Conservation (phyloP, 2,329 filamentous ascomycete species). For the Paracoccidioides lutzii region DNA sequence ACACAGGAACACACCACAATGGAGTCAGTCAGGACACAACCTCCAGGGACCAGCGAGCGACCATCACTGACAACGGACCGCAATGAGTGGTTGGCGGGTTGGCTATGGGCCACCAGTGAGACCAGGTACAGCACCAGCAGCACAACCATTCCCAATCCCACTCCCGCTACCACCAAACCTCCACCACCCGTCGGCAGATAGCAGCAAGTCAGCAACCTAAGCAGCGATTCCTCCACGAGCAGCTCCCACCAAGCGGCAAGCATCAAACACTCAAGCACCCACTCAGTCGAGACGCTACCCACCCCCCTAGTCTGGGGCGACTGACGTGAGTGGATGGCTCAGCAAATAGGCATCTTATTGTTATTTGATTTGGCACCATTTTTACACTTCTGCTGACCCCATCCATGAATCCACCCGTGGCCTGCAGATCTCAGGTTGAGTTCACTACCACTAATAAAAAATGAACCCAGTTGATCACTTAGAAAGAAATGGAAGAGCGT, state of each 20-base stretch:
- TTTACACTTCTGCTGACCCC: too few species aligned
- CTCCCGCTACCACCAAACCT: too few species aligned
- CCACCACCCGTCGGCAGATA: too few species aligned
- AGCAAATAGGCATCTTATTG: background rate
- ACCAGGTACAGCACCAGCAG: background rate
- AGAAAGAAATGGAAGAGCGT: too few species aligned
- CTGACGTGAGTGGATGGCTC: conserved; percentile 1
- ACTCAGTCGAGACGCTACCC: background rate
- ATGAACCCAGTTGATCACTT: background rate
- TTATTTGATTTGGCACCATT: too few species aligned
- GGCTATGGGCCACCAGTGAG: background rate
- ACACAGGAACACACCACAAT: too few species aligned
- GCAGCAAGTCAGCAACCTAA: too few species aligned
- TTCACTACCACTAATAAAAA: too few species aligned
- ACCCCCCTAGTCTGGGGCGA: conserved; percentile 1
- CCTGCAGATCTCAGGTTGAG: too few species aligned
- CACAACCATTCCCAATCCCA: background rate
- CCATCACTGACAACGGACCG: background rate
- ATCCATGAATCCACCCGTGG: too few species aligned
- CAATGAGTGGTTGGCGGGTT: background rate
- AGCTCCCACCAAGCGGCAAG: background rate
- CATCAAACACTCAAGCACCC: background rate
- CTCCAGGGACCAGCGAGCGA: background rate
- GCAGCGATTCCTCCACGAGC: background rate
- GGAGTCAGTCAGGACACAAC: too few species aligned